Conservation (phyloP, 2,329 filamentous ascomycete species). For the Cercospora sp. region DNA sequence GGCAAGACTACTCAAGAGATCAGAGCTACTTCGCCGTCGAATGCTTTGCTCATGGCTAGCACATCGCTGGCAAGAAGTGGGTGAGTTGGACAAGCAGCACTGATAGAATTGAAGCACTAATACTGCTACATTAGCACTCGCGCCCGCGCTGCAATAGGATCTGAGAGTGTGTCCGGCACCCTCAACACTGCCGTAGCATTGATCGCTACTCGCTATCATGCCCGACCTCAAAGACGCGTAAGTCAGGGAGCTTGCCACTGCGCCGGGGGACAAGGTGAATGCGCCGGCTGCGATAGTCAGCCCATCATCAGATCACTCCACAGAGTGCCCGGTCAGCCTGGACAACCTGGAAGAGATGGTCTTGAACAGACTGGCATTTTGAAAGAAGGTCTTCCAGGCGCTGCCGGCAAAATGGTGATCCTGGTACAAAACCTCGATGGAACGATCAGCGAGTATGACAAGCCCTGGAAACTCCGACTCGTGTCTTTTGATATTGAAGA, state of each 20-base stretch:
- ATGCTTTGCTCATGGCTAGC: not conserved
- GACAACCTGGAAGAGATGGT: not conserved
- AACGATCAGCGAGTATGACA: not conserved
- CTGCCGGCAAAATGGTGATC: not conserved
- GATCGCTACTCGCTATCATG: not conserved
- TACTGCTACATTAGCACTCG: not conserved
- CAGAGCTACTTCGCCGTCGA: not conserved
- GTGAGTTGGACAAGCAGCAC: not conserved
- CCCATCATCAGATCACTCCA: not conserved
- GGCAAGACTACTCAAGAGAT: not conserved
- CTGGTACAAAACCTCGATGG: not conserved
- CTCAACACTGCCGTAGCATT: not conserved
- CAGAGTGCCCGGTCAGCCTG: not conserved
- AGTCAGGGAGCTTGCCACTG: not conserved
- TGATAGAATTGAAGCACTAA: not conserved
- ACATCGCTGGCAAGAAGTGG: not conserved
- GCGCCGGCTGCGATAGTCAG: not conserved
- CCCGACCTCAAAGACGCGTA: not conserved
- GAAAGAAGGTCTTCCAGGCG: not conserved
- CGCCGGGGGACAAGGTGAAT: not conserved
- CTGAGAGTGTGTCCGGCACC: not conserved
- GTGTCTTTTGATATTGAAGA: not conserved
- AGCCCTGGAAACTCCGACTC: not conserved
- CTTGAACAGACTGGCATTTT: not conserved
- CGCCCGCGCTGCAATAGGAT: not conserved